These are phyloP conservation scores for Leishmania mexicana DNA, from an alignment of 208 protist genomes.

Conservation along the genomic window DNA sequence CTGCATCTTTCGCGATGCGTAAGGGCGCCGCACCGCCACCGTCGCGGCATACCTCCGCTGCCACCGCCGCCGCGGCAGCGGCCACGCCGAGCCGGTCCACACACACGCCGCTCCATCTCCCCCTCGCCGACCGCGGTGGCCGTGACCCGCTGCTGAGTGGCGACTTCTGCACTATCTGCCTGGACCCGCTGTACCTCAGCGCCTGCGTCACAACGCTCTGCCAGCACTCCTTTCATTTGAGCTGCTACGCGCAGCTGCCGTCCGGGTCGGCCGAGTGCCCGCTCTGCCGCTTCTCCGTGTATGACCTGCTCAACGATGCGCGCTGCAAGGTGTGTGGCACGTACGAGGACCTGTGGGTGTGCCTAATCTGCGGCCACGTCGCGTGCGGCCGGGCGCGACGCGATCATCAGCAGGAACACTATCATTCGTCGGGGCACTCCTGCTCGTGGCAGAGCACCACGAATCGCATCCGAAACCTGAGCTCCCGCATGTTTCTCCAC, in stretches of 20 bases:
- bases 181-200: conserved; percentile 41
- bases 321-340: conserved; percentile 74
- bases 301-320: conserved; percentile 67
- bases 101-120: conserved; percentile 5
- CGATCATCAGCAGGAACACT: conserved; percentile 67
- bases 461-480: conserved; percentile 69
- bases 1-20: not conserved
- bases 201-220: conserved; percentile 74
- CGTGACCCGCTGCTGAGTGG: not conserved
- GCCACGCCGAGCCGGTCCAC: not conserved
- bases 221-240: conserved; percentile 72
- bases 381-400: conserved; percentile 62
- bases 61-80: not conserved
- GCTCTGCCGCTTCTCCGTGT: conserved; percentile 82
- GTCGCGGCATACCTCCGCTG: not conserved
- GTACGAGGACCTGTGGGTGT: conserved; percentile 84
- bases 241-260: conserved; percentile 64
- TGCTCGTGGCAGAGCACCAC: conserved; percentile 75
- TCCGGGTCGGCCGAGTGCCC: conserved; percentile 62
- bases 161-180: conserved; percentile 77
- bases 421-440: conserved; percentile 64
- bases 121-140: not conserved
- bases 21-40: conserved; percentile 13
- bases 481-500: conserved; percentile 70
- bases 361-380: conserved; percentile 81